Conservation (phyloP, 805 yeast genomes). For the Lipomyces sp. region DNA sequence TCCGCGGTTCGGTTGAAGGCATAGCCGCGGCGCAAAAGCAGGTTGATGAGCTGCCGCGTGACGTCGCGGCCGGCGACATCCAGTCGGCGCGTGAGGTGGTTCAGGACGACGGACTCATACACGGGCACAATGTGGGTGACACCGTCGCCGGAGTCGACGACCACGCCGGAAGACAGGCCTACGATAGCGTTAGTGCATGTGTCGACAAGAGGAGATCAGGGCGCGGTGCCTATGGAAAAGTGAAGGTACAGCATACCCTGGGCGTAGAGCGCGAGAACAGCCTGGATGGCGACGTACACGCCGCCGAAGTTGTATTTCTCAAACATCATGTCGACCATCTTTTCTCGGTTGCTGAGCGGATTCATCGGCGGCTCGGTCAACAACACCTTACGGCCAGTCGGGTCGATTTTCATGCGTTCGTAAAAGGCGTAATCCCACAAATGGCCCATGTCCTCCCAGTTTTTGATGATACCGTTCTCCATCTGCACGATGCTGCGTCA, state of each 20-base stretch:
- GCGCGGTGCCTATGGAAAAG: too few species aligned
- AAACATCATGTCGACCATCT: constrained; percentile 89
- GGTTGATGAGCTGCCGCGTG: constrained; percentile 88
- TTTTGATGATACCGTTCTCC: constrained; percentile 96
- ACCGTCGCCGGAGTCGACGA: constrained; percentile 98
- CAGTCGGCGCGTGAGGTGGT: constrained; percentile 84
- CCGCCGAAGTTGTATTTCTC: constrained; percentile 89
- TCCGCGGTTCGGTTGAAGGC: constrained; percentile 98
- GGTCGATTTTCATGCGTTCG: constrained; percentile 78
- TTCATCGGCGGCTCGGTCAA: constrained; percentile 98
- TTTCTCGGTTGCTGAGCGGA: constrained; percentile 83
- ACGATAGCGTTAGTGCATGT: too few species aligned
- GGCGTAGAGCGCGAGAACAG: constrained; percentile 95
- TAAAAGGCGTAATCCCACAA: constrained; percentile 97
- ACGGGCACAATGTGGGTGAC: constrained; percentile 98
- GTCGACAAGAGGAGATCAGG: too few species aligned
- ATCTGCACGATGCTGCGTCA: constrained; percentile 40
- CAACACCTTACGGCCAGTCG: constrained; percentile 71
- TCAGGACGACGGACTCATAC: constrained; percentile 93
- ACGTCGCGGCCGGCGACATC: constrained; percentile 99
- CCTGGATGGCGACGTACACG: constrained; percentile 93
- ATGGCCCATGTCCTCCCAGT: constrained; percentile 99
- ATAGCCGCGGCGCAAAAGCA: constrained; percentile 91
- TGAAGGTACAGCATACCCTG: constrained; percentile 54
- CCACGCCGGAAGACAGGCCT: constrained; percentile 84